Percentiles rank a stretch among this genome's conserved stretches.
phyloP scores from a whole-genome alignment of 2,329 filamentous ascomycete genomes.

The Venturia carpophila region DNA sequence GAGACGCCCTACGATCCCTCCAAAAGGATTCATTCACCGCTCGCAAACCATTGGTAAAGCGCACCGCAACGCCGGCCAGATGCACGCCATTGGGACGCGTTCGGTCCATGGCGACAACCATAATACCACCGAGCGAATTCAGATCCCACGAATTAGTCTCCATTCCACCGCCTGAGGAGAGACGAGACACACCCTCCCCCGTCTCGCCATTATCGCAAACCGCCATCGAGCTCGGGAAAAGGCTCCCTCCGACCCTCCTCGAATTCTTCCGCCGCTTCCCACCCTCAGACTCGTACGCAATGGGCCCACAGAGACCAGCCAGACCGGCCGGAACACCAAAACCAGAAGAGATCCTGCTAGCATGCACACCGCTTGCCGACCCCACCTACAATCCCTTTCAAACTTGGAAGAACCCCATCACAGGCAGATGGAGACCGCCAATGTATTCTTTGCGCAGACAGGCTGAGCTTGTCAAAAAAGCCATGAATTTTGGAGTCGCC shows the following conservation, averaged over 20 bases:
- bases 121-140: conserved; percentile 21
- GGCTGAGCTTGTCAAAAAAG: conserved; percentile 83
- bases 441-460: conserved; percentile 78
- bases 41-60: background rate
- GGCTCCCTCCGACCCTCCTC: conserved; percentile 68
- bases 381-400: conserved; percentile 63
- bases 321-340: conserved; percentile 24
- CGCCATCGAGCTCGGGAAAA: conserved; percentile 51
- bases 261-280: conserved; percentile 89
- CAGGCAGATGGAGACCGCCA: conserved; percentile 76
- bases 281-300: conserved; percentile 39
- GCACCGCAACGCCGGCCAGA: background rate
- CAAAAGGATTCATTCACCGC: background rate
- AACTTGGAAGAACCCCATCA: conserved; percentile 67
- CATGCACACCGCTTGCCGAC: conserved; percentile 23
- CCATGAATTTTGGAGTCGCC: conserved; percentile 68
- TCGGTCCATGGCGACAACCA: conserved; percentile 3
- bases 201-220: conserved; percentile 30
- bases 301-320: conserved; percentile 43
- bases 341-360: conserved; percentile 23
- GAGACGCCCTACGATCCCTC: background rate
- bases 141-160: conserved; percentile 5
- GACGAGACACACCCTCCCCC: background rate
- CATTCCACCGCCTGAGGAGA: background rate
- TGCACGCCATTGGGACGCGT: background rate